These are phyloP conservation scores for Diaporthe helianthi DNA, from an alignment of 2,329 filamentous ascomycete species.

Conservation along the genomic window DNA sequence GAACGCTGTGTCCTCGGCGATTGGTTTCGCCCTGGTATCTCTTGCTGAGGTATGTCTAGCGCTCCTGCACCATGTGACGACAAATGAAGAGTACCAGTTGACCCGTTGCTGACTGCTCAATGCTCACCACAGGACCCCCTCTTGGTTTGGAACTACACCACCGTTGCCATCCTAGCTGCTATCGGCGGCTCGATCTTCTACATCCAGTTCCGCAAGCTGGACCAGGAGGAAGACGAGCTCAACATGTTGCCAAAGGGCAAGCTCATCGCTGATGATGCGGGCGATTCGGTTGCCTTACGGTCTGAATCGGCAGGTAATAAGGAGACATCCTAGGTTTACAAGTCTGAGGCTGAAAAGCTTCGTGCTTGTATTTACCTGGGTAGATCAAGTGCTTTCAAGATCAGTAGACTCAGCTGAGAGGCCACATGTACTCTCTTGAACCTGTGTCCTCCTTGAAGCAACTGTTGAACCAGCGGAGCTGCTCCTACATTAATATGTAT, in stretches of 20 bases:
- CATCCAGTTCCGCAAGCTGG: slow-evolving; percentile 64
- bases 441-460: not conserved
- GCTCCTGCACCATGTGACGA: not conserved
- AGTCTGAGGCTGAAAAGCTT: not conserved
- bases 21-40: slow-evolving; percentile 63
- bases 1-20: slow-evolving; percentile 70
- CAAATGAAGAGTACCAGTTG: too few relatives aligned
- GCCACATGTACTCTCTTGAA: not conserved
- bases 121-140: slow-evolving; percentile 60
- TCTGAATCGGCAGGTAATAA: not conserved
- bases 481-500: not conserved
- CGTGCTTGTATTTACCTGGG: not conserved
- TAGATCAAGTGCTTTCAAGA: not conserved
- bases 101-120: not conserved
- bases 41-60: slow-evolving; percentile 8
- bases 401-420: not conserved
- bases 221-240: slow-evolving; percentile 67
- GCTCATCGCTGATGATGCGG: not conserved
- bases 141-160: slow-evolving; percentile 76
- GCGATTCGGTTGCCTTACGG: not conserved
- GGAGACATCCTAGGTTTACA: not conserved
- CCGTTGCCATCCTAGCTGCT: slow-evolving; percentile 70
- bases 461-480: not conserved
- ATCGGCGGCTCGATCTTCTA: slow-evolving; percentile 73
- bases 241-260: slow-evolving; percentile 55